These are phyloP conservation scores for Cynara cardunculus DNA, from an alignment of 129 eudicot genomes.

Conservation along the genomic window DNA sequence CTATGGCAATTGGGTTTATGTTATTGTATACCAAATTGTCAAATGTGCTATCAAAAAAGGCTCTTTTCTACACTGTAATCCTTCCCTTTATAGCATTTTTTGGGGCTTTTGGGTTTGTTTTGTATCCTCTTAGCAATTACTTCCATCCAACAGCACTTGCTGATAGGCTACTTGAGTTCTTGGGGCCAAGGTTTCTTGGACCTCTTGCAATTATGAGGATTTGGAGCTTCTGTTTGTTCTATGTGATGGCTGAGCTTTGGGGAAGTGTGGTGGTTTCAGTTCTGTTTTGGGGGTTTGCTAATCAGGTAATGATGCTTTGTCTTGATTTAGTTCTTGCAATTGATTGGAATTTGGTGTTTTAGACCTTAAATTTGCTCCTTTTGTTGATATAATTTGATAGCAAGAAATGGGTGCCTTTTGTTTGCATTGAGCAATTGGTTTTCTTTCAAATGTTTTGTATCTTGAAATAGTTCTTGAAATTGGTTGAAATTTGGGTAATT, in stretches of 20 bases:
- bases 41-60: conserved; percentile 79
- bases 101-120: conserved; percentile 96
- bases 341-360: not conserved
- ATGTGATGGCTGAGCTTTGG: conserved; percentile 99
- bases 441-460: not conserved
- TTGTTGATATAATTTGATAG: not conserved
- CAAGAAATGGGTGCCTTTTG: conserved; percentile 9
- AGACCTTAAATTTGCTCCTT: not conserved
- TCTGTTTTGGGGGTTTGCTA: conserved; percentile 99
- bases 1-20: conserved; percentile 99
- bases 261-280: conserved; percentile 99
- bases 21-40: conserved; percentile 79
- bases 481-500: not conserved
- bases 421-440: not conserved
- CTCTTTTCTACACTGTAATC: conserved; percentile 75
- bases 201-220: conserved; percentile 96
- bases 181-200: conserved; percentile 93
- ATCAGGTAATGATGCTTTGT: conserved; percentile 59
- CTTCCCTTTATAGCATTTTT: conserved; percentile 90
- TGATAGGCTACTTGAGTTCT: conserved; percentile 64
- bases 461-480: not conserved
- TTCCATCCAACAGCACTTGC: conserved; percentile 93
- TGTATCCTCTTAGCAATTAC: conserved; percentile 82
- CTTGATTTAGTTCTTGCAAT: not conserved
- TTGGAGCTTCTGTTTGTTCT: conserved; percentile 96